Conservation (phyloP, 345 rosid genomes). For the Gossypium rotundifolium region DNA sequence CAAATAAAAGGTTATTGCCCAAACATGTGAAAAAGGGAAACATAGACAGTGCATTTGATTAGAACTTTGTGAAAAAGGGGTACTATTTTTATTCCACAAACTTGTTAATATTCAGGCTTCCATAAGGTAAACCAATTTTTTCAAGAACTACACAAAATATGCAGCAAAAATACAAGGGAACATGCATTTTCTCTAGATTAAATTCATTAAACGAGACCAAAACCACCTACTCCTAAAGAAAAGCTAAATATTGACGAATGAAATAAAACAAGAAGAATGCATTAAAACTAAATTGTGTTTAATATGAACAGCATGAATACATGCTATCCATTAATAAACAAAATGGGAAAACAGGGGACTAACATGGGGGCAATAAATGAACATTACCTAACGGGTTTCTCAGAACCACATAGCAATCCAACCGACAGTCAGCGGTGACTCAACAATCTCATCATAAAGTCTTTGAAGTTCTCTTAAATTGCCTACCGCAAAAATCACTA, state of each 20-base stretch:
- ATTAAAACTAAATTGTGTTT: neutral
- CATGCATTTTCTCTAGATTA: too few species aligned
- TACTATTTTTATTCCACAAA: too few species aligned
- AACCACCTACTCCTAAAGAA: slow-evolving; percentile 86
- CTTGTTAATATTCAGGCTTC: too few species aligned
- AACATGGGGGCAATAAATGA: slow-evolving; percentile 14
- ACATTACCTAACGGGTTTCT: slow-evolving; percentile 62
- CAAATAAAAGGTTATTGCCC: too few species aligned
- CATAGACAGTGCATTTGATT: too few species aligned
- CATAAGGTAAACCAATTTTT: too few species aligned
- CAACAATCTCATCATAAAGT: slow-evolving; percentile 76
- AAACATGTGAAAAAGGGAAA: too few species aligned
- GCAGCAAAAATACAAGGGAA: too few species aligned
- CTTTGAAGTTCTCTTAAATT: slow-evolving; percentile 87
- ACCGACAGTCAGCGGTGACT: slow-evolving; percentile 64
- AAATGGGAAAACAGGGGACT: neutral
- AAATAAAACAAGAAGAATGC: neutral
- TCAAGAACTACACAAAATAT: too few species aligned
- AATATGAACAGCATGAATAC: neutral
- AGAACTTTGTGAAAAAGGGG: too few species aligned
- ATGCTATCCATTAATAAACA: neutral
- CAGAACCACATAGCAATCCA: slow-evolving; percentile 88
- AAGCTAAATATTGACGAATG: neutral
- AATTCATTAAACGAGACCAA: slow-evolving; percentile 83
- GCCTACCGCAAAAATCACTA: slow-evolving; percentile 37